A percentile compares a stretch with the other conserved stretches of the same genome.
These are phyloP conservation scores for Lachancea quebecensis DNA, from an alignment of 805 yeast species.

Conservation along the genomic window DNA sequence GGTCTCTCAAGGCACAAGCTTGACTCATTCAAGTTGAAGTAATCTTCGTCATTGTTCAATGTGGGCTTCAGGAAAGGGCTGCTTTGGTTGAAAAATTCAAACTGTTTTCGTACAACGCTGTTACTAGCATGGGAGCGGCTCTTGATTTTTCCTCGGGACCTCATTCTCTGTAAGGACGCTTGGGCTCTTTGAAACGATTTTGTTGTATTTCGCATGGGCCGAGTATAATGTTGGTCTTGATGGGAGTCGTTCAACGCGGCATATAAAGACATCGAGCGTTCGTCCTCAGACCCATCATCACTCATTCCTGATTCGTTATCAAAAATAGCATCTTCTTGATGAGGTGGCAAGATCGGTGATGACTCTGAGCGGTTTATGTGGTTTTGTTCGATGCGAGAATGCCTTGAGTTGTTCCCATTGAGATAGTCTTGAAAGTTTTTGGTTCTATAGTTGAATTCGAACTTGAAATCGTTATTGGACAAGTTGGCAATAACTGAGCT, in stretches of 20 bases:
- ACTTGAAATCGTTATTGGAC: slow-evolving; percentile 27
- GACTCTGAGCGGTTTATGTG: slow-evolving; percentile 4
- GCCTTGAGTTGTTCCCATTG: not conserved
- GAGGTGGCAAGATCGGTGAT: slow-evolving; percentile 1
- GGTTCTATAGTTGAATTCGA: slow-evolving; percentile 27
- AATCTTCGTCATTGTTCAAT: slow-evolving; percentile 16
- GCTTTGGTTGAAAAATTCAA: slow-evolving; percentile 25
- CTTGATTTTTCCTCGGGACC: slow-evolving; percentile 50
- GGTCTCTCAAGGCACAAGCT: slow-evolving; percentile 1
- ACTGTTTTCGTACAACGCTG: slow-evolving; percentile 22
- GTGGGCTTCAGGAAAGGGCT: slow-evolving; percentile 30
- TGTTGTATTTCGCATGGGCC: slow-evolving; percentile 34
- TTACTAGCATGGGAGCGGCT: slow-evolving; percentile 33
- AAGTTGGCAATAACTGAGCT: slow-evolving; percentile 21
- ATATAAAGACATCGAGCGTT: slow-evolving; percentile 60
- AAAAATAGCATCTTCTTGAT: not conserved
- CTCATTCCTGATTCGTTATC: slow-evolving; percentile 1
- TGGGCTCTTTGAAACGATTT: slow-evolving; percentile 58
- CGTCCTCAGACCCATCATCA: slow-evolving; percentile 43
- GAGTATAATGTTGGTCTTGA: slow-evolving; percentile 30
- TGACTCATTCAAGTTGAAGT: slow-evolving; percentile 3
- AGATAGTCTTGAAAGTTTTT: slow-evolving; percentile 9
- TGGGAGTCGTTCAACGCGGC: slow-evolving; percentile 42
- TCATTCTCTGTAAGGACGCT: slow-evolving; percentile 56
- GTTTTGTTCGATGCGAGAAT: not conserved